Evolutionary conservation across 1,284 basidiomycete genomes (phyloP).

Genomic region (Calocybe gambosa): DNA sequence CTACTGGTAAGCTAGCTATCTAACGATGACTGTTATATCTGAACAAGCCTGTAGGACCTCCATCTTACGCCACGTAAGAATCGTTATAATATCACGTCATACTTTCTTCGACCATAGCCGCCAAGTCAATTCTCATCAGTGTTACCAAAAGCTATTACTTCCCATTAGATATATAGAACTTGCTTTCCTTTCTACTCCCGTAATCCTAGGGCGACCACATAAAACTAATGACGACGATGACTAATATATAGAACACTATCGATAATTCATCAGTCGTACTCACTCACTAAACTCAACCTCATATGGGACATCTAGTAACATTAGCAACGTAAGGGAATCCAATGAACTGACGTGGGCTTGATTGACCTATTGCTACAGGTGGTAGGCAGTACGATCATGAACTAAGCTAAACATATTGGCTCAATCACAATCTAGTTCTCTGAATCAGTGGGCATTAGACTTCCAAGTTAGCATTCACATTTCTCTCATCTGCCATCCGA

Average conservation of each 20-base stretch:
- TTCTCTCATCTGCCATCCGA: not conserved
- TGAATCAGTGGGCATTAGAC: slow-evolving; percentile 96
- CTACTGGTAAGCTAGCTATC: slow-evolving; percentile 40
- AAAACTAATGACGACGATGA: too few species aligned
- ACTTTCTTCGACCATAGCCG: not conserved
- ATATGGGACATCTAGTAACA: slow-evolving; percentile 79
- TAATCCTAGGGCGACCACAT: too few species aligned
- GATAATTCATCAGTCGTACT: too few species aligned
- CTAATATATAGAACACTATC: too few species aligned
- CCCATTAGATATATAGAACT: too few species aligned
- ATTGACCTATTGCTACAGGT: slow-evolving; percentile 6
- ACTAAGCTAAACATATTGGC: not conserved
- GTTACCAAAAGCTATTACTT: too few species aligned
- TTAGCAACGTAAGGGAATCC: slow-evolving; percentile 57
- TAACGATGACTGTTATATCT: not conserved
- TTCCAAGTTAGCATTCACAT: slow-evolving; percentile 58
- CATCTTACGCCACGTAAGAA: slow-evolving; percentile 30
- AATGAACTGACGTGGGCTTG: not conserved
- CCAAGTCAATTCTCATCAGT: too few species aligned
- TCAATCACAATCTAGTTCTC: slow-evolving; percentile 49
- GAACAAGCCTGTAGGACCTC: slow-evolving; percentile 25
- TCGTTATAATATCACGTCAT: too few species aligned
- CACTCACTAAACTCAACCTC: too few species aligned
- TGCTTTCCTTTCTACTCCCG: too few species aligned
- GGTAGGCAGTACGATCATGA: slow-evolving; percentile 11